A percentile compares a stretch with the other conserved stretches of the same genome.
Evolutionary conservation across 768 basidiomycete genomes (phyloP).

Genomic region (Cytidiella melzeri): DNA sequence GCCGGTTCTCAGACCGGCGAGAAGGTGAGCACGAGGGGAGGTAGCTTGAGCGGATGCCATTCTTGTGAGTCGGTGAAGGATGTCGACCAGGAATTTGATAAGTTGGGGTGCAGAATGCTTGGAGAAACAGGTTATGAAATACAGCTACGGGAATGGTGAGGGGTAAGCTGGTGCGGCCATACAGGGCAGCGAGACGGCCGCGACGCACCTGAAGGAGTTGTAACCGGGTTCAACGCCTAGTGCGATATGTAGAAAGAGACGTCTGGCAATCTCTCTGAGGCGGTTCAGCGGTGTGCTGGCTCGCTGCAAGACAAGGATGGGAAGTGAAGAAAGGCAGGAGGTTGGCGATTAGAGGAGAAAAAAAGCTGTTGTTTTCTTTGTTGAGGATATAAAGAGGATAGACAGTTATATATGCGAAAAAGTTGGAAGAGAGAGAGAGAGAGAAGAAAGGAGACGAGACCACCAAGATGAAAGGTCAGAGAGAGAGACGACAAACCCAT

Average conservation of each 20-base stretch:
- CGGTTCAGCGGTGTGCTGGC: slow-evolving; percentile 12
- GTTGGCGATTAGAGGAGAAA: slow-evolving; percentile 24
- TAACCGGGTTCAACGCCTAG: slow-evolving; percentile 8
- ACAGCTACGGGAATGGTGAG: slow-evolving; percentile 23
- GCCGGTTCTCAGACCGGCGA: slow-evolving; percentile 84
- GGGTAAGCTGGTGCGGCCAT: too few relatives aligned
- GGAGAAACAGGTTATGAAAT: slow-evolving; percentile 23
- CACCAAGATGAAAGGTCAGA: slow-evolving; percentile 22
- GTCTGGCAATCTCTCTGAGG: slow-evolving; percentile 24
- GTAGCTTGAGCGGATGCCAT: slow-evolving; percentile 40
- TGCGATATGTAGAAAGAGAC: slow-evolving; percentile 11
- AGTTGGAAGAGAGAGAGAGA: slow-evolving; percentile 26
- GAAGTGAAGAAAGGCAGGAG: slow-evolving; percentile 16
- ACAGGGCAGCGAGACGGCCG: not conserved
- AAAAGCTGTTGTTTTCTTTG: slow-evolving; percentile 13
- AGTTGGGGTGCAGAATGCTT: slow-evolving; percentile 16
- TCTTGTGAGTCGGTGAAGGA: slow-evolving; percentile 10
- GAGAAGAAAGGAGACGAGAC: slow-evolving; percentile 21
- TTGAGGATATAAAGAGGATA: slow-evolving; percentile 25
- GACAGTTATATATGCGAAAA: slow-evolving; percentile 28
- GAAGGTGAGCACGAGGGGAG: slow-evolving; percentile 73
- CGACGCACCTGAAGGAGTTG: slow-evolving; percentile 1
- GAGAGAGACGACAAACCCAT: slow-evolving; percentile 24
- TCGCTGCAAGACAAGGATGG: slow-evolving; percentile 15
- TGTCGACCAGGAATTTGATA: slow-evolving; percentile 15